A percentile compares a stretch with the other conserved stretches of the same genome.
Evolutionary conservation across 805 yeast genomes (phyloP).

Genomic region (Candida piceae): DNA sequence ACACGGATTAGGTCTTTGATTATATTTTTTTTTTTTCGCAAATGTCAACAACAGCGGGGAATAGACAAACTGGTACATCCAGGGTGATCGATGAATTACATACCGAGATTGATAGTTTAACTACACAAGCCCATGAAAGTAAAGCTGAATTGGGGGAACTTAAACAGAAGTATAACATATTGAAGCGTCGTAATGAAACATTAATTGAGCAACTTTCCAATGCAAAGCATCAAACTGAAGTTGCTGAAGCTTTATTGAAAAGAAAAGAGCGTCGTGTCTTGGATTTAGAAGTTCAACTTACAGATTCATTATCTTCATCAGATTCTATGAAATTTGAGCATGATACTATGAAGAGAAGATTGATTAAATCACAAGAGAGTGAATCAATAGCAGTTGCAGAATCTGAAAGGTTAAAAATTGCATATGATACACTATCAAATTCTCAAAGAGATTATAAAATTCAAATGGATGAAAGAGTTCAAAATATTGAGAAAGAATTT

Average conservation of each 20-base stretch:
- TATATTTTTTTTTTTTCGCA: not conserved
- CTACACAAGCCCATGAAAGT: conserved; percentile 16
- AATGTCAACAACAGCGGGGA: not conserved
- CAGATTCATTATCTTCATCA: conserved; percentile 39
- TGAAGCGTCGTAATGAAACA: conserved; percentile 44
- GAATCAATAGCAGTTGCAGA: conserved; percentile 45
- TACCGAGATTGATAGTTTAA: conserved; percentile 26
- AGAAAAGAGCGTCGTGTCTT: conserved; percentile 65
- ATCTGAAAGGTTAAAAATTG: conserved; percentile 48
- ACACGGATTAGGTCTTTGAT: too few relatives aligned
- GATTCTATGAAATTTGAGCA: conserved; percentile 47
- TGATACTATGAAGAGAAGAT: conserved; percentile 45
- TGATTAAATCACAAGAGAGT: conserved; percentile 43
- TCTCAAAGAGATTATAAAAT: conserved; percentile 47
- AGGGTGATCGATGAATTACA: conserved; percentile 30
- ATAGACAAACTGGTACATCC: conserved; percentile 20
- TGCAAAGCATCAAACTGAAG: conserved; percentile 73
- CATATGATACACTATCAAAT: conserved; percentile 52
- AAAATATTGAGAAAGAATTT: conserved; percentile 33
- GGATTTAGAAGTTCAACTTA: conserved; percentile 58
- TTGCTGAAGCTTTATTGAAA: conserved; percentile 59
- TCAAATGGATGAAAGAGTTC: conserved; percentile 42
- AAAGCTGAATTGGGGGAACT: conserved; percentile 38
- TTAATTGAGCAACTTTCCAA: conserved; percentile 62
- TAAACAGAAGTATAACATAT: conserved; percentile 45